Evolutionary conservation across 2,329 filamentous ascomycete genomes (phyloP).

Genomic region (Xylariales sp.): DNA sequence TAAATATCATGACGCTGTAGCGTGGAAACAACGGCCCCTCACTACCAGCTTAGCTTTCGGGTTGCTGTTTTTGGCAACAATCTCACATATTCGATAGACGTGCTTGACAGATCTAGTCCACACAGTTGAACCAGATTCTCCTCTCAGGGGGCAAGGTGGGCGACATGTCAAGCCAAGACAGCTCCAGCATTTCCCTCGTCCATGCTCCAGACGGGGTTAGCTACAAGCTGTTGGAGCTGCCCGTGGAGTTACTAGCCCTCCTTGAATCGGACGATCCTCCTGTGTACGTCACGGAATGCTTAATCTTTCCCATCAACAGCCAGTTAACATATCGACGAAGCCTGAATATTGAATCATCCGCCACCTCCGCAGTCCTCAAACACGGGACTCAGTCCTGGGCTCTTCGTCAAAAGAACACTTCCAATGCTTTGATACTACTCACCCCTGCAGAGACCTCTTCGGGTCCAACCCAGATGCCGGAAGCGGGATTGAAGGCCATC

Average conservation of each 20-base stretch:
- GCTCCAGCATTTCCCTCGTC: conserved; percentile 43
- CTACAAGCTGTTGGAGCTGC: conserved; percentile 60
- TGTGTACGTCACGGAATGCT: conserved; percentile 35
- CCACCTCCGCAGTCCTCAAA: conserved; percentile 48
- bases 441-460: conserved; percentile 22
- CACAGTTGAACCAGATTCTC: too few species aligned
- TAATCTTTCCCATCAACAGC: conserved; percentile 12
- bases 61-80: conserved; percentile 2
- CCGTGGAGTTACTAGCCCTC: conserved; percentile 50
- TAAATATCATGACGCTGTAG: conserved; percentile 1
- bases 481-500: conserved; percentile 41
- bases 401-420: conserved; percentile 63
- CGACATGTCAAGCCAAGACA: conserved; percentile 40
- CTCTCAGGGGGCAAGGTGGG: too few species aligned
- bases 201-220: conserved; percentile 43
- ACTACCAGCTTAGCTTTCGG: too few species aligned
- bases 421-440: conserved; percentile 59
- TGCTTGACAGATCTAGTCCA: too few species aligned
- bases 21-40: background rate
- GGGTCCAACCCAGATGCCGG: conserved; percentile 18
- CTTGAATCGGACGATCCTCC: conserved; percentile 51
- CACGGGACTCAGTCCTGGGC: conserved; percentile 49
- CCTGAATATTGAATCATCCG: conserved; percentile 44
- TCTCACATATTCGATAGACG: too few species aligned
- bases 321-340: conserved; percentile 25